Evolutionary conservation across 805 yeast species (phyloP).

Genomic region (Kuraishia capsulata): DNA sequence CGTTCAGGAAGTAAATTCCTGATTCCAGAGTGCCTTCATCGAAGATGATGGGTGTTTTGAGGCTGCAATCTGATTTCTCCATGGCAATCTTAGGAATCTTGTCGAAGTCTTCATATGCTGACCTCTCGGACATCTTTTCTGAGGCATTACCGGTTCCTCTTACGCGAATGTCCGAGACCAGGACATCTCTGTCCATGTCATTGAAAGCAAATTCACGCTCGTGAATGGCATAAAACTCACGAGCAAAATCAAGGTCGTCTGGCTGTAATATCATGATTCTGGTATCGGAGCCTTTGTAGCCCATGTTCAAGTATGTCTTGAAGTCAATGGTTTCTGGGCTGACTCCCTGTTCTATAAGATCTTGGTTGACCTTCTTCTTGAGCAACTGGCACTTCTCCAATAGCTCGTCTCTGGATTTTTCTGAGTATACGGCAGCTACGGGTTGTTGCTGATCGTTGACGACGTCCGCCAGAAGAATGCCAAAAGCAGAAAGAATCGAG

Average conservation of each 20-base stretch:
- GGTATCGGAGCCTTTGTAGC: conserved; percentile 88
- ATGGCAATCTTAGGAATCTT: neutral
- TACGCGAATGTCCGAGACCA: conserved; percentile 35
- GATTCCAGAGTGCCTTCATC: conserved; percentile 16
- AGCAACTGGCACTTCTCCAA: conserved; percentile 10
- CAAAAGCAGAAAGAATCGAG: conserved; percentile 79
- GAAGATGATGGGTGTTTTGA: conserved; percentile 8
- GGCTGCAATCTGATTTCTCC: neutral
- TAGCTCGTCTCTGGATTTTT: conserved; percentile 4
- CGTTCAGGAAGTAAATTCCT: conserved; percentile 10
- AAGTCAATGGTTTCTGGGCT: conserved; percentile 17
- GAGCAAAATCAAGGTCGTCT: conserved; percentile 12
- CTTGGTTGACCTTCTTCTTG: conserved; percentile 6
- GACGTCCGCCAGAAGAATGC: conserved; percentile 81
- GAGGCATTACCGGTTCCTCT: conserved; percentile 54
- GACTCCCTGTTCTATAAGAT: conserved; percentile 22
- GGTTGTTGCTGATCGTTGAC: conserved; percentile 43
- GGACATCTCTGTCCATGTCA: conserved; percentile 11
- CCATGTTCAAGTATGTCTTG: conserved; percentile 65
- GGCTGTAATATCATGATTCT: conserved; percentile 55
- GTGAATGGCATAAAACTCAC: conserved; percentile 16
- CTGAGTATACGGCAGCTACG: neutral
- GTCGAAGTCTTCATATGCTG: conserved; percentile 1
- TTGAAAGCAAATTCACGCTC: conserved; percentile 23
- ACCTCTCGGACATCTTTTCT: neutral